A percentile compares a stretch with the other conserved stretches of the same genome.
Conservation (phyloP, 129 eudicot genomes). For the Flaveria robusta region DNA sequence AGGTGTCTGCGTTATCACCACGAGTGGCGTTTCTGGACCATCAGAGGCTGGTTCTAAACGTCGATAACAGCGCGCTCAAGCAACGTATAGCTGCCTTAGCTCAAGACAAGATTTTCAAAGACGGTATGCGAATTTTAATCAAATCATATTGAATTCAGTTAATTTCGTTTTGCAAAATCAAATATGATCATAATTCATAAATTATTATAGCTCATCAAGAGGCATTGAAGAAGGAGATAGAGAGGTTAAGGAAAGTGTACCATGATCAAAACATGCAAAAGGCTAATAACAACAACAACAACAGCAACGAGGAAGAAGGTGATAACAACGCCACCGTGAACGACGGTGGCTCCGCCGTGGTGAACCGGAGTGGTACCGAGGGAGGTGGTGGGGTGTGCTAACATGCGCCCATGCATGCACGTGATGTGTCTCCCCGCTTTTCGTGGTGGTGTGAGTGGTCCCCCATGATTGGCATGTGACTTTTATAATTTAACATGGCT, state of each 20-base stretch:
- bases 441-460: slow-evolving; percentile 35
- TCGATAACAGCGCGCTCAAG: slow-evolving; percentile 85
- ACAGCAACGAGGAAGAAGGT: background rate
- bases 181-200: background rate
- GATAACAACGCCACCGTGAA: slow-evolving; percentile 20
- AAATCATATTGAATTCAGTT: background rate
- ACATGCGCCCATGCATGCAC: slow-evolving; percentile 63
- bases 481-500: slow-evolving; percentile 41
- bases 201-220: slow-evolving; percentile 77
- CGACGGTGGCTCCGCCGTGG: slow-evolving; percentile 33
- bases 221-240: slow-evolving; percentile 87
- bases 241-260: slow-evolving; percentile 68
- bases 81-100: slow-evolving; percentile 92
- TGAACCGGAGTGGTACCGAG: slow-evolving; percentile 34
- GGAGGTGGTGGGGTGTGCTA: slow-evolving; percentile 39
- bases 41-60: slow-evolving; percentile 80
- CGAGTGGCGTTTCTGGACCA: slow-evolving; percentile 91
- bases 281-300: slow-evolving; percentile 21
- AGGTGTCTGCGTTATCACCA: slow-evolving; percentile 91
- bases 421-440: slow-evolving; percentile 60
- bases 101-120: slow-evolving; percentile 94
- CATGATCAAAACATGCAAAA: slow-evolving; percentile 71
- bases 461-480: slow-evolving; percentile 46
- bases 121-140: slow-evolving; percentile 44
- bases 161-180: too few relatives aligned